A percentile compares a stretch with the other conserved stretches of the same genome.
These are phyloP conservation scores for Puccinia polysora DNA, from an alignment of 1,284 basidiomycete genomes.

Conservation along the genomic window DNA sequence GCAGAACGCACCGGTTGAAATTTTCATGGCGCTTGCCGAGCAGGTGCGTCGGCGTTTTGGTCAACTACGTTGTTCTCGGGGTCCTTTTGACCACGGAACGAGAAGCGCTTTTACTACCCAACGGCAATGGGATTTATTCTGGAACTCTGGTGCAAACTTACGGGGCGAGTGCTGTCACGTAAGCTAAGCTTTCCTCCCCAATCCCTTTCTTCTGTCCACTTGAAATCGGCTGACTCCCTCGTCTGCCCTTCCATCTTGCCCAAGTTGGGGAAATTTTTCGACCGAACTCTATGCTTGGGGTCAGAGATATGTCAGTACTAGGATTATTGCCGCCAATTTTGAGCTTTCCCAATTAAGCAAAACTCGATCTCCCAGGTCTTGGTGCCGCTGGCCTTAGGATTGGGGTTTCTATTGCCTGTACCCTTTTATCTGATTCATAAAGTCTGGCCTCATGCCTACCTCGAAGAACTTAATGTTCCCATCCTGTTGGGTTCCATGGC, in stretches of 20 bases:
- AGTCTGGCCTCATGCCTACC: background rate
- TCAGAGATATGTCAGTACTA: conserved; percentile 14
- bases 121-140: conserved; percentile 35
- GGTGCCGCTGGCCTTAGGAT: conserved; percentile 12
- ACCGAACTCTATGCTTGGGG: conserved; percentile 4
- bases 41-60: conserved; percentile 24
- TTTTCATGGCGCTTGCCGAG: background rate
- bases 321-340: background rate
- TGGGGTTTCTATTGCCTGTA: conserved; percentile 6
- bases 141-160: conserved; percentile 12
- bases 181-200: background rate
- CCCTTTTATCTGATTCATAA: conserved; percentile 21
- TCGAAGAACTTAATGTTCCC: conserved; percentile 5
- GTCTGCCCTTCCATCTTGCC: background rate
- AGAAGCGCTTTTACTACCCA: conserved; percentile 28
- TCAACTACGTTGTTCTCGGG: conserved; percentile 20
- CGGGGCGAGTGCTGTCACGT: conserved; percentile 16
- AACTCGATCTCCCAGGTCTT: background rate
- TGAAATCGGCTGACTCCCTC: background rate
- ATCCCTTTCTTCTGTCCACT: background rate
- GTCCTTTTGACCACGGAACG: conserved; percentile 23
- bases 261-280: conserved; percentile 19
- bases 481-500: conserved; percentile 19
- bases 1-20: background rate
- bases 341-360: background rate